Base-by-base conservation (phyloP, 1,284 basidiomycete species). In the Vanrija sp. region DNA sequence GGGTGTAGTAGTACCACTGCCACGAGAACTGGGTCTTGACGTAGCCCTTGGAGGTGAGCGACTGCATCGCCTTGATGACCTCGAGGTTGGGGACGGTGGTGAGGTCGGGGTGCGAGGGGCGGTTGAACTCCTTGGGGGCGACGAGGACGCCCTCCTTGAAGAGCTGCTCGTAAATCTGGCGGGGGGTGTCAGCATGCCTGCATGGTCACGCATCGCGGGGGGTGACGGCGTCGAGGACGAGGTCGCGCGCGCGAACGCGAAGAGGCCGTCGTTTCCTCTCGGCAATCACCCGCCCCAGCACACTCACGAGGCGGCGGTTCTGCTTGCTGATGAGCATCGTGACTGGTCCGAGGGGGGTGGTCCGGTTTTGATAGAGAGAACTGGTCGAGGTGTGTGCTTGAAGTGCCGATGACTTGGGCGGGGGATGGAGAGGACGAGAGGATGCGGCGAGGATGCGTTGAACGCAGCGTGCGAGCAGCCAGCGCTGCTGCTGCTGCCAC, bases 111-210 rank as follows among this genome's bases (percentile, higher is more conserved):
- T 99, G 96, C 80, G 95, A 91, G 55, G 91, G 89, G 60, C 91
- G 89, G 78, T 97, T 95, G 83, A 84, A 98, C 81, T 99, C 93
- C 83, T 98, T 98, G 83, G 96, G 94, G 73, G 95, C 95, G 77
- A 98, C 95, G 76, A 98, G 83, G 65, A 98, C 96, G 74, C 96
- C 95, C 88, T 97, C 93, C 81, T 94, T 94, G 89, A 97, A 97
- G 83, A 97, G 91, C 83, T 88, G 88, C 82, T 97, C 92, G 83
- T 94, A 94, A 82, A 95, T 94, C 73, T 75, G 57, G 7, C 34
- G 8, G 56, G 59, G 43, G 19, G 21, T 23, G n/a, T n/a, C n/a
- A n/a, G 8, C 26, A 28, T 38, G 29, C 34, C 39, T 19, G 14
- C 29, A 18, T 19, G 5, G 15, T 23, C 15, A n/a, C 38, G 10